Evolutionary conservation across 2,329 filamentous ascomycete genomes (phyloP).

Genomic region (Aspergillus quadricinctus): DNA sequence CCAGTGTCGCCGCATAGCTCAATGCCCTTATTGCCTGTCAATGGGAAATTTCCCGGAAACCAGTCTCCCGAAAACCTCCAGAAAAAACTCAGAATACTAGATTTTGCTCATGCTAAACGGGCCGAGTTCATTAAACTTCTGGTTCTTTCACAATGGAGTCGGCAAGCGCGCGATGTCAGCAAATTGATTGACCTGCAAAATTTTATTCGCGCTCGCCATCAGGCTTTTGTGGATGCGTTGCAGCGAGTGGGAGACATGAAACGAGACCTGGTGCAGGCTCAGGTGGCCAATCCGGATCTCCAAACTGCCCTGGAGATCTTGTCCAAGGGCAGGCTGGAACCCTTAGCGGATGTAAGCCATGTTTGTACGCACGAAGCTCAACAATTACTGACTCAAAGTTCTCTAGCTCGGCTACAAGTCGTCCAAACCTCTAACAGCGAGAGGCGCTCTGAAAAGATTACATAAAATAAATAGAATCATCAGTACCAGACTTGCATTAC

Average conservation of each 20-base stretch:
- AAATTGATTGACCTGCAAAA: constrained; percentile 82
- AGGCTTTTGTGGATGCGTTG: constrained; percentile 57
- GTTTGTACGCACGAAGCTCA: background rate
- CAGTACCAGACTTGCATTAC: constrained; percentile 74
- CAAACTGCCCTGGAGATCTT: constrained; percentile 83
- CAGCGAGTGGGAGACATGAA: constrained; percentile 68
- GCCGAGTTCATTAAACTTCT: constrained; percentile 89
- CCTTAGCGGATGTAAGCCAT: constrained; percentile 69
- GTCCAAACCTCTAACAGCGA: constrained; percentile 64
- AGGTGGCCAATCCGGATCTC: constrained; percentile 84
- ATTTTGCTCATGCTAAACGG: constrained; percentile 75
- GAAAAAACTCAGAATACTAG: constrained; percentile 71
- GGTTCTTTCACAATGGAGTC: constrained; percentile 86
- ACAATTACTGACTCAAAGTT: constrained; percentile 14
- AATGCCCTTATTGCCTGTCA: constrained; percentile 13
- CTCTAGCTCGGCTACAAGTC: constrained; percentile 69
- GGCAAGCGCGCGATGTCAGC: constrained; percentile 71
- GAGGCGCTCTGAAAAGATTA: constrained; percentile 69
- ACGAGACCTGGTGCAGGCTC: constrained; percentile 64
- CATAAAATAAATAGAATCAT: constrained; percentile 79
- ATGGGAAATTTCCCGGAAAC: constrained; percentile 30
- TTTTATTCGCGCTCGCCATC: constrained; percentile 63
- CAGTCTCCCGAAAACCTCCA: constrained; percentile 57
- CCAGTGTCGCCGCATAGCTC: constrained; percentile 51
- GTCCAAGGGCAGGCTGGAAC: constrained; percentile 69